phyloP scores from a whole-genome alignment of 768 basidiomycete genomes.

The Cyclocybe aegerita region DNA sequence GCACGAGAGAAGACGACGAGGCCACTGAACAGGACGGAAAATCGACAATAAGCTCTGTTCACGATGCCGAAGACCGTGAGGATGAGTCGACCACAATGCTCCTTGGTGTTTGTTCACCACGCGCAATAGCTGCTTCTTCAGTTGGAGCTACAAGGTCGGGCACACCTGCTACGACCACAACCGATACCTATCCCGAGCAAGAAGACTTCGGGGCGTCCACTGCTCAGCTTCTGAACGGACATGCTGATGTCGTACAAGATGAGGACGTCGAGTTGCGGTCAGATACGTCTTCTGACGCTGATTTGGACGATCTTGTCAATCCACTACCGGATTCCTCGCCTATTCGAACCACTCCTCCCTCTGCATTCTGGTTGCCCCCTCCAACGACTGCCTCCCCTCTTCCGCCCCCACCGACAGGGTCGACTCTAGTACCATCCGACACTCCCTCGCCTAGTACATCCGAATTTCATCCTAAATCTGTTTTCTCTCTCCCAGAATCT shows the following conservation, averaged over 20 bases:
- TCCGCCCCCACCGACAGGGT: no score
- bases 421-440: no score
- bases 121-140: no score
- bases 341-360: background rate
- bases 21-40: constrained; percentile 18
- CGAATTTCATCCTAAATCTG: no score
- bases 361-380: background rate
- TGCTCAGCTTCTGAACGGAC: background rate
- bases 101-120: no score
- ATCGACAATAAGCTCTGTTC: background rate
- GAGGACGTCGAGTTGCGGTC: constrained; percentile 6
- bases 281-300: constrained; percentile 7
- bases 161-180: constrained; percentile 5
- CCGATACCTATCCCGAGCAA: constrained; percentile 2
- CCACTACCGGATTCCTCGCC: constrained; percentile 16
- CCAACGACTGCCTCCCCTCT: background rate
- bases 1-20: constrained; percentile 9
- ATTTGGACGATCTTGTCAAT: constrained; percentile 9
- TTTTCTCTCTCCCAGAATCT: no score
- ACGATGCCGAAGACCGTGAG: constrained; percentile 3
- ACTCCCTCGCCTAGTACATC: no score
- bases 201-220: constrained; percentile 8
- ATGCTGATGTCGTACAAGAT: background rate
- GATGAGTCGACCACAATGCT: background rate
- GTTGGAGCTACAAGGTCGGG: constrained; percentile 9